These are phyloP conservation scores for Cordyceps militaris DNA, from an alignment of 2,329 filamentous ascomycete species.

Conservation along the genomic window DNA sequence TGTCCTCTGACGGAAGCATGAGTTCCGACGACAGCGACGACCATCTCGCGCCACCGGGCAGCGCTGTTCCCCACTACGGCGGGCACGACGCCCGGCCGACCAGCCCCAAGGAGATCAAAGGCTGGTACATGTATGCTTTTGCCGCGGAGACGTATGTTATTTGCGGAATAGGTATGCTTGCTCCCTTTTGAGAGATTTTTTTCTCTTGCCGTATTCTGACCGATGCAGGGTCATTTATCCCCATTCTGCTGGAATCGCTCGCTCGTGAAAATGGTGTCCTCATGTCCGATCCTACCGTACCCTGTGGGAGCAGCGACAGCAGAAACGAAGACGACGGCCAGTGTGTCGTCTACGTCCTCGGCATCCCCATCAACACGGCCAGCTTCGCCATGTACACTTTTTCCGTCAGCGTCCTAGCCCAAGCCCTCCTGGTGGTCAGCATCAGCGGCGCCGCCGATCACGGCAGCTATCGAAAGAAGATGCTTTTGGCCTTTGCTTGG, in stretches of 20 bases:
- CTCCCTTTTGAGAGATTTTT: not conserved
- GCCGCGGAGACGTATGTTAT: conserved; percentile 95
- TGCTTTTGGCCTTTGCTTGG: conserved; percentile 80
- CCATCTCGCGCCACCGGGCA: conserved; percentile 23
- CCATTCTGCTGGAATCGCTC: conserved; percentile 88
- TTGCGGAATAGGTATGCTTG: conserved; percentile 60
- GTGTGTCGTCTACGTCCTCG: conserved; percentile 77
- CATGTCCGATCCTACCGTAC: conserved; percentile 64
- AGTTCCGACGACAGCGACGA: conserved; percentile 35
- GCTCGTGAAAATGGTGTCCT: conserved; percentile 88
- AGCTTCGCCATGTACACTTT: conserved; percentile 99
- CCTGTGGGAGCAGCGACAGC: conserved; percentile 62
- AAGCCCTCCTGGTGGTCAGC: conserved; percentile 86
- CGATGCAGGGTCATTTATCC: conserved; percentile 76
- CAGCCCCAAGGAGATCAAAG: conserved; percentile 76
- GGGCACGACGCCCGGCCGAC: conserved; percentile 88
- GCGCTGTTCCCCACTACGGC: conserved; percentile 50
- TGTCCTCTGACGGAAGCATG: conserved; percentile 33
- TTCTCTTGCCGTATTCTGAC: not conserved
- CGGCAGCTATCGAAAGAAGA: conserved; percentile 81
- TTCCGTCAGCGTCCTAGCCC: conserved; percentile 80
- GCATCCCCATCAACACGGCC: conserved; percentile 85
- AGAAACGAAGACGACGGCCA: conserved; percentile 51
- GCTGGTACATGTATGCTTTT: conserved; percentile 96
- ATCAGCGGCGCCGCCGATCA: conserved; percentile 96